Evolutionary conservation across 2,329 filamentous ascomycete genomes (phyloP).

Genomic region (Hymenoscyphus infarciens): DNA sequence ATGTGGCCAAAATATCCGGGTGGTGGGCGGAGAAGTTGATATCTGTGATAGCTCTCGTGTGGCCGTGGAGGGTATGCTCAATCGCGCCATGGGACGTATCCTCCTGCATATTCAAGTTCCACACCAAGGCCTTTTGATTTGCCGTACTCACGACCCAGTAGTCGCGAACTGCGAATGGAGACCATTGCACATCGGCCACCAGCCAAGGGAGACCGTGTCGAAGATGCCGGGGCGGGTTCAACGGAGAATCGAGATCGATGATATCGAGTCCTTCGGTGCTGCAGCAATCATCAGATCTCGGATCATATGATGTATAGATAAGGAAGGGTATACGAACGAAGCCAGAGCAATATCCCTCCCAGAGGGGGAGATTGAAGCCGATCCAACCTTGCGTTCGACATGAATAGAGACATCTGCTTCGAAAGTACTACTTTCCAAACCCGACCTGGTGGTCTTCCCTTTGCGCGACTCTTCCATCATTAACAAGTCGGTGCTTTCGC

Average conservation of each 20-base stretch:
- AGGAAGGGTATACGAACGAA: conserved; percentile 50
- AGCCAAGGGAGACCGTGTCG: conserved; percentile 89
- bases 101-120: conserved; percentile 74
- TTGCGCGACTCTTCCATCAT: conserved; percentile 45
- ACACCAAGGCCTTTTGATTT: conserved; percentile 90
- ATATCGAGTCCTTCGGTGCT: conserved; percentile 79
- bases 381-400: conserved; percentile 71
- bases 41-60: conserved; percentile 86
- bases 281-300: conserved; percentile 16
- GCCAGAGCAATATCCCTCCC: conserved; percentile 88
- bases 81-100: conserved; percentile 69
- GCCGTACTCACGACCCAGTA: conserved; percentile 94
- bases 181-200: conserved; percentile 96
- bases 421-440: conserved; percentile 84
- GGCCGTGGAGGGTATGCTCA: conserved; percentile 82
- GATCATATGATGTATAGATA: not conserved
- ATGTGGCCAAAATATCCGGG: conserved; percentile 83
- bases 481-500: conserved; percentile 11
- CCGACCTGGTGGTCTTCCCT: conserved; percentile 59
- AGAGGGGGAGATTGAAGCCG: conserved; percentile 88
- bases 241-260: conserved; percentile 86
- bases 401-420: conserved; percentile 80
- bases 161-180: conserved; percentile 81
- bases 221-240: conserved; percentile 79
- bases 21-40: conserved; percentile 95